A percentile compares a stretch with the other conserved stretches of the same genome.
These are phyloP conservation scores for Poa annua DNA, from an alignment of 176 grass and related monocot species.

Conservation along the genomic window DNA sequence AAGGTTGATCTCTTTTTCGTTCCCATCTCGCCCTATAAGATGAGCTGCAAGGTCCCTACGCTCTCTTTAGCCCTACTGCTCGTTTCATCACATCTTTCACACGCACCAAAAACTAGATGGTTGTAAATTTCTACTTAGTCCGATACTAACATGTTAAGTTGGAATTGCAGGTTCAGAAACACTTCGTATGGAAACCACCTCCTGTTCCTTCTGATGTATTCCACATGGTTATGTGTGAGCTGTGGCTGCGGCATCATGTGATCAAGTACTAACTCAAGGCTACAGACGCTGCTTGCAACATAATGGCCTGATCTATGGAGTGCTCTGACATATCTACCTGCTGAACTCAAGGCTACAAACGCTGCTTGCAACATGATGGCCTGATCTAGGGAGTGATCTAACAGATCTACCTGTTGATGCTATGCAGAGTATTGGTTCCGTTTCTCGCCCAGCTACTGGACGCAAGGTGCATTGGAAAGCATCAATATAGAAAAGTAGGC, in stretches of 20 bases:
- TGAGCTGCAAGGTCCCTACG: too few relatives aligned
- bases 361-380: constrained; percentile 6
- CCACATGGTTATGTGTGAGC: constrained; percentile 96
- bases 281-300: too few relatives aligned
- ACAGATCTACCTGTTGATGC: constrained; percentile 18
- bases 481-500: constrained; percentile 11
- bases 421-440: constrained; percentile 7
- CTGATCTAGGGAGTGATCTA: not conserved
- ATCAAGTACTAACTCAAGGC: constrained; percentile 69
- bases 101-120: constrained; percentile 4
- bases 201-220: constrained; percentile 80
- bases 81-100: too few relatives aligned
- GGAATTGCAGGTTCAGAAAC: constrained; percentile 81
- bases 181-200: constrained; percentile 96
- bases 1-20: too few relatives aligned
- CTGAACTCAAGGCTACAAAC: not conserved
- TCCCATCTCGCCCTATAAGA: too few relatives aligned
- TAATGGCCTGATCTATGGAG: too few relatives aligned
- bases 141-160: constrained; percentile 30
- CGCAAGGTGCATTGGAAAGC: not conserved
- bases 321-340: too few relatives aligned
- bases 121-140: not conserved
- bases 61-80: too few relatives aligned
- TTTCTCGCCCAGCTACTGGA: constrained; percentile 28
- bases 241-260: constrained; percentile 86